A percentile compares a stretch with the other conserved stretches of the same genome.
Conservation (phyloP, 164 flowering plant genomes). For the Chimonanthus salicifolius region DNA sequence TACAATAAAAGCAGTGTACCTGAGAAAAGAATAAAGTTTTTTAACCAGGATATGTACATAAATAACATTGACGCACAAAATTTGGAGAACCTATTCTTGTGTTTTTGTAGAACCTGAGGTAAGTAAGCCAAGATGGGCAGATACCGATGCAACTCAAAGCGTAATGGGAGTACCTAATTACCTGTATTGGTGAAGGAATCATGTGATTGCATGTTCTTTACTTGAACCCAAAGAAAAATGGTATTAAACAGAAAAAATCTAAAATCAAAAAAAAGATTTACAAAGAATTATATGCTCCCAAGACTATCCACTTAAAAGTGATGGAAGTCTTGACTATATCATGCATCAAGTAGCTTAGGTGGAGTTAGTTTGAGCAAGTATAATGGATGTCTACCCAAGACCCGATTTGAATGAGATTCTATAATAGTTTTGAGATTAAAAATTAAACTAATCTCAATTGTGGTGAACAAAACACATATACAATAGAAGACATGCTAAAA, state of each 20-base stretch:
- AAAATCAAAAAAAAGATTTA: neutral
- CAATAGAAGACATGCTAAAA: too few species aligned
- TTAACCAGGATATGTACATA: neutral
- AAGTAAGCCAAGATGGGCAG: slow-evolving; percentile 69
- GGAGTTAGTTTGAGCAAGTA: too few species aligned
- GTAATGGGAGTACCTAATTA: slow-evolving; percentile 79
- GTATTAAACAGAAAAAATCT: neutral
- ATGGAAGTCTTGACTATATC: too few species aligned
- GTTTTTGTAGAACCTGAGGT: slow-evolving; percentile 40
- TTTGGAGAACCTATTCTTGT: neutral
- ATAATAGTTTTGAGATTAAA: too few species aligned
- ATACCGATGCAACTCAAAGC: slow-evolving; percentile 50
- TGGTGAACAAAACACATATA: too few species aligned
- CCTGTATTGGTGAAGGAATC: slow-evolving; percentile 29
- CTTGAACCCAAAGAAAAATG: neutral
- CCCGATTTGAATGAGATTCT: too few species aligned
- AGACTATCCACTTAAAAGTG: neutral
- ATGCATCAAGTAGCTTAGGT: too few species aligned
- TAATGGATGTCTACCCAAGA: too few species aligned
- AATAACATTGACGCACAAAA: neutral
- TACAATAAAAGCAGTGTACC: slow-evolving; percentile 83
- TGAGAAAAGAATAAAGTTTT: slow-evolving; percentile 15
- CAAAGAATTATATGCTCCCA: neutral
- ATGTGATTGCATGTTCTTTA: neutral
- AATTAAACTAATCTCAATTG: too few species aligned